Conservation (phyloP, 495 filamentous ascomycete genomes). For the Collariella sp. region DNA sequence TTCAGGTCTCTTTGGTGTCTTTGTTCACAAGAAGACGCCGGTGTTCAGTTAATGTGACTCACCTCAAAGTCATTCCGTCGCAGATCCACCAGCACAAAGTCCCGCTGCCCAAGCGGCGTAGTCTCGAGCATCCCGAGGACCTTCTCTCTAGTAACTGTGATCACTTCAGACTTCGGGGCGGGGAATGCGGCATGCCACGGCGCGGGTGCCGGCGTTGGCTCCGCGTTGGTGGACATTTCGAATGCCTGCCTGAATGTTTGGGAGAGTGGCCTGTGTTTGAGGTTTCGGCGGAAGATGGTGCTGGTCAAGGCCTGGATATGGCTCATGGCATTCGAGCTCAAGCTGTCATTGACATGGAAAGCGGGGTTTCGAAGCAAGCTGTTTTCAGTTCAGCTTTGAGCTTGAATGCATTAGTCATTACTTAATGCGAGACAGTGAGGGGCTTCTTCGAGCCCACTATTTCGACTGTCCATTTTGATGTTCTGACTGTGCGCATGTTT, state of each 20-base stretch:
- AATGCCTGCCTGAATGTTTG: not conserved
- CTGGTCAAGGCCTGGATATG: no score
- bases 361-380: no score
- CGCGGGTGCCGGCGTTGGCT: conserved; percentile 1
- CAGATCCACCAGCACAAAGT: conserved; percentile 57
- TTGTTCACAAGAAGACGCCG: no score
- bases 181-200: conserved; percentile 27
- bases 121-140: conserved; percentile 21
- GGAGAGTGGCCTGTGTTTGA: not conserved
- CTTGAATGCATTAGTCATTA: no score
- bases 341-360: no score
- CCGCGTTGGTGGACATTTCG: not conserved
- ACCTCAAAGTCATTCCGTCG: conserved; percentile 56
- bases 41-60: conserved; percentile 6
- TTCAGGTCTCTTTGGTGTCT: no score
- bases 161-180: conserved; percentile 15
- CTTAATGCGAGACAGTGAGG: no score
- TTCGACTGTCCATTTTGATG: no score
- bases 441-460: no score
- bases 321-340: no score
- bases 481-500: no score
- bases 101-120: conserved; percentile 26
- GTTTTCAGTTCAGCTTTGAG: no score
- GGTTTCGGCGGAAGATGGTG: not conserved
- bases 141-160: conserved; percentile 22